Evolutionary conservation across 23 red algal genomes (phyloP).

Genomic region (Agarophyton chilense): DNA sequence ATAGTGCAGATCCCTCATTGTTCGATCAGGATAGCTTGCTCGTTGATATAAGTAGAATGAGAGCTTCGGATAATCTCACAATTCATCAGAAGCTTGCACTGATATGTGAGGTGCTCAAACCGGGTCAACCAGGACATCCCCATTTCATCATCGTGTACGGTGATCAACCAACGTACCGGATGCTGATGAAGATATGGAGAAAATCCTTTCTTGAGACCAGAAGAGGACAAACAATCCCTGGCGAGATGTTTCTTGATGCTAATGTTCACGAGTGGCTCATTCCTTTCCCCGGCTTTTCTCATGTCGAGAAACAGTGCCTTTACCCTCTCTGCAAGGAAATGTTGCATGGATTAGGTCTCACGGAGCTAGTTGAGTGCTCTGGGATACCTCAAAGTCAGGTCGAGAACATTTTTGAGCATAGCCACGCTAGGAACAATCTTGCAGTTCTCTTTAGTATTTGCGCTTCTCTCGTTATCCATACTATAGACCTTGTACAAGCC

Average conservation of each 20-base stretch:
- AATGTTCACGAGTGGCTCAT: conserved; percentile 20
- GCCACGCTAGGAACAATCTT: conserved; percentile 21
- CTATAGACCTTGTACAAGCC: not conserved
- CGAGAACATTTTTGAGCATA: conserved; percentile 5
- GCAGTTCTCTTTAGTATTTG: conserved; percentile 19
- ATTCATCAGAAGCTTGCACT: conserved; percentile 7
- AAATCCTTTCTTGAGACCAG: not conserved
- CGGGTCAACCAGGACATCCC: not conserved
- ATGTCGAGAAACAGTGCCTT: conserved; percentile 21
- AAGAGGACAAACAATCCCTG: not conserved
- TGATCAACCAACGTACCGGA: conserved; percentile 26
- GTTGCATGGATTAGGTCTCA: not conserved
- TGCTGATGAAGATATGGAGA: conserved; percentile 31
- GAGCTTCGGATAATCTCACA: conserved; percentile 10
- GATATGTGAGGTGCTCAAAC: not conserved
- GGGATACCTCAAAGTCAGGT: conserved; percentile 1
- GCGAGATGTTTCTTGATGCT: not conserved
- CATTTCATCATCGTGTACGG: not conserved
- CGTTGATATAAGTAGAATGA: conserved; percentile 21
- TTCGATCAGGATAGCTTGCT: conserved; percentile 6
- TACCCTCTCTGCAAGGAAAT: conserved; percentile 34
- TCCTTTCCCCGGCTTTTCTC: conserved; percentile 30
- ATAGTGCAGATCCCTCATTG: not conserved
- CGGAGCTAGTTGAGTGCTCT: not conserved
- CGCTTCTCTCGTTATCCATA: not conserved